Conservation (phyloP, 441 rosid species). For the Daphne laureola region DNA sequence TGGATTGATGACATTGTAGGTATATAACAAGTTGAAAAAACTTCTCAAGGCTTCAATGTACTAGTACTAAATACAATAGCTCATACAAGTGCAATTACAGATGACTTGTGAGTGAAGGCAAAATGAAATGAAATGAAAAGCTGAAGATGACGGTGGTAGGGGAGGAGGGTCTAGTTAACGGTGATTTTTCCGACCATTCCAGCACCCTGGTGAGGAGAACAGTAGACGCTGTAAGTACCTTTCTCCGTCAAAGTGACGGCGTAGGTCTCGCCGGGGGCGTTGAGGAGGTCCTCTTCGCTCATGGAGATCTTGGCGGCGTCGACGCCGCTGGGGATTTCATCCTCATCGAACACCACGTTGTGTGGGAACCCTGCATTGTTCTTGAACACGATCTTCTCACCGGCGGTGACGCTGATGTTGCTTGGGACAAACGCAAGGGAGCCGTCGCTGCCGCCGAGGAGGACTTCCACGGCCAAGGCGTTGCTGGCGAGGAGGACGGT, state of each 20-base stretch:
- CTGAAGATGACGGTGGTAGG: not conserved
- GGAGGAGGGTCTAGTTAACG: slow-evolving; percentile 35
- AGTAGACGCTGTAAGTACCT: slow-evolving; percentile 70
- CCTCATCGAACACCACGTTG: slow-evolving; percentile 81
- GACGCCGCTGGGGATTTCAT: slow-evolving; percentile 82
- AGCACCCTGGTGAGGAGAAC: slow-evolving; percentile 89
- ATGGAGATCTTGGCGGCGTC: slow-evolving; percentile 74
- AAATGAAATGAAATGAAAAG: slow-evolving; percentile 9
- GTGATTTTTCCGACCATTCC: slow-evolving; percentile 87
- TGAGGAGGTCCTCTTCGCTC: slow-evolving; percentile 58
- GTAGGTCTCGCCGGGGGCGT: slow-evolving; percentile 57
- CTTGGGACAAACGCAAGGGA: slow-evolving; percentile 55
- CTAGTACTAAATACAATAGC: not conserved
- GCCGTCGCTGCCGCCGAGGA: slow-evolving; percentile 69
- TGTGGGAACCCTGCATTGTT: slow-evolving; percentile 95
- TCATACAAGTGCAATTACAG: no score
- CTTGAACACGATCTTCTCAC: slow-evolving; percentile 87
- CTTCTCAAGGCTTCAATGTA: not conserved
- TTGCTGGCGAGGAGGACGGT: slow-evolving; percentile 60
- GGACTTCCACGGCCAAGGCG: slow-evolving; percentile 64
- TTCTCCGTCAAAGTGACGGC: slow-evolving; percentile 60
- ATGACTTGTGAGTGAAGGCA: not conserved
- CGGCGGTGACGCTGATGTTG: slow-evolving; percentile 44
- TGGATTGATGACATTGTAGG: no score
- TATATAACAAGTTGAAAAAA: no score